These are phyloP conservation scores for Cornus florida DNA, from an alignment of 148 eudicot species.

Conservation along the genomic window DNA sequence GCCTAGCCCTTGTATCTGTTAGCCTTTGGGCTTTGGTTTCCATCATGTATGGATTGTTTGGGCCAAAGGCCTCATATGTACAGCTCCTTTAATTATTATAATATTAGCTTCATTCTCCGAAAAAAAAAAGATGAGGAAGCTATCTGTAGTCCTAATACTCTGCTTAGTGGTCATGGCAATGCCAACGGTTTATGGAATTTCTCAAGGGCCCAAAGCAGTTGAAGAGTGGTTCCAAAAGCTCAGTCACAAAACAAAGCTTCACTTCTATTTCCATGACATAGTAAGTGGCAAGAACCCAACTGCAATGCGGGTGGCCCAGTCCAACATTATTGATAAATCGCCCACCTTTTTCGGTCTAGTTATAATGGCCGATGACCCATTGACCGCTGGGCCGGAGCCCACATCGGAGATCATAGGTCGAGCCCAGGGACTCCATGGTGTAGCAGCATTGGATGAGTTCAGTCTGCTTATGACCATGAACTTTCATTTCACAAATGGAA, in stretches of 20 bases:
- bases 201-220: neutral
- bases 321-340: neutral
- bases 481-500: slow-evolving; percentile 27
- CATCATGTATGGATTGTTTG: no score
- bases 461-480: slow-evolving; percentile 22
- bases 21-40: no score
- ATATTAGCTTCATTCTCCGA: no score
- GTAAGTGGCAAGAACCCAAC: slow-evolving; percentile 18
- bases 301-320: slow-evolving; percentile 6
- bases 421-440: slow-evolving; percentile 20
- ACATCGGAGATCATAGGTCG: slow-evolving; percentile 19
- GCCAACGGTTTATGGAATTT: neutral
- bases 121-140: slow-evolving; percentile 18
- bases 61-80: no score
- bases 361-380: slow-evolving; percentile 10
- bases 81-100: no score
- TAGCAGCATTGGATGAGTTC: slow-evolving; percentile 14
- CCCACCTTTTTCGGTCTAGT: slow-evolving; percentile 13
- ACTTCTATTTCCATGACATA: slow-evolving; percentile 34
- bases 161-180: slow-evolving; percentile 10
- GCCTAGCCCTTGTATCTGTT: no score
- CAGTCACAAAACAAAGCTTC: slow-evolving; percentile 25
- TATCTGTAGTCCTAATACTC: neutral
- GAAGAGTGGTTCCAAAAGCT: neutral
- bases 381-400: slow-evolving; percentile 23